Conservation (phyloP, 2,329 filamentous ascomycete species). For the Atkinsonella hypoxylon region DNA sequence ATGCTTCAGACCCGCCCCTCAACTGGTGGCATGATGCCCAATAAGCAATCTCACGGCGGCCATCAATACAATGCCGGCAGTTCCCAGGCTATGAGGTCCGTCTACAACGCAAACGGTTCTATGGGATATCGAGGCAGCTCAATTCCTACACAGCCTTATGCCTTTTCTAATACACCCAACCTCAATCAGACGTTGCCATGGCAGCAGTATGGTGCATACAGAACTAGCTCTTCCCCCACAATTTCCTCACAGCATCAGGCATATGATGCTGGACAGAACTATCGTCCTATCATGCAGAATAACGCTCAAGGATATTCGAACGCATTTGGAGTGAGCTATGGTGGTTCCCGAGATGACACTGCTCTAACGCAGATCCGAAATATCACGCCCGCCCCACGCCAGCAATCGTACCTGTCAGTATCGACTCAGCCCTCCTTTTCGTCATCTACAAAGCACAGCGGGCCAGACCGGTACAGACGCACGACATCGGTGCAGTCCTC, state of each 20-base stretch:
- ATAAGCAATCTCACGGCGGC: constrained; percentile 35
- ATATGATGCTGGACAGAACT: constrained; percentile 13
- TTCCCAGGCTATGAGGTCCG: constrained; percentile 20
- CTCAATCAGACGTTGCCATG: constrained; percentile 43
- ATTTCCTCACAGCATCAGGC: constrained; percentile 21
- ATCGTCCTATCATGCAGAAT: constrained; percentile 16
- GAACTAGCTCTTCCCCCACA: constrained; percentile 34
- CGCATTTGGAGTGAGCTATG: constrained; percentile 22
- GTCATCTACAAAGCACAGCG: constrained; percentile 31
- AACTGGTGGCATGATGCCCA: constrained; percentile 32
- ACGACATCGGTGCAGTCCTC: constrained; percentile 30
- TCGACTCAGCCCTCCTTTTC: constrained; percentile 36
- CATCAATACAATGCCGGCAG: constrained; percentile 36
- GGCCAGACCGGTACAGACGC: constrained; percentile 70
- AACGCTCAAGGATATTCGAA: constrained; percentile 28
- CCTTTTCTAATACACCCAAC: constrained; percentile 60
- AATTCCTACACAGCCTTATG: constrained; percentile 61
- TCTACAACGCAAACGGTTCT: constrained; percentile 20
- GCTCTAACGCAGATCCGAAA: constrained; percentile 30
- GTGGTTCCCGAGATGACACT: constrained; percentile 41
- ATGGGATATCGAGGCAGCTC: constrained; percentile 42
- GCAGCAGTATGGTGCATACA: constrained; percentile 35
- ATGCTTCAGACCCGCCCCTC: constrained; percentile 68
- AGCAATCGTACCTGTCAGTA: constrained; percentile 30
- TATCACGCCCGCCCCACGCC: constrained; percentile 26